phyloP scores from a whole-genome alignment of 768 basidiomycete species.

The Russula brevipes region DNA sequence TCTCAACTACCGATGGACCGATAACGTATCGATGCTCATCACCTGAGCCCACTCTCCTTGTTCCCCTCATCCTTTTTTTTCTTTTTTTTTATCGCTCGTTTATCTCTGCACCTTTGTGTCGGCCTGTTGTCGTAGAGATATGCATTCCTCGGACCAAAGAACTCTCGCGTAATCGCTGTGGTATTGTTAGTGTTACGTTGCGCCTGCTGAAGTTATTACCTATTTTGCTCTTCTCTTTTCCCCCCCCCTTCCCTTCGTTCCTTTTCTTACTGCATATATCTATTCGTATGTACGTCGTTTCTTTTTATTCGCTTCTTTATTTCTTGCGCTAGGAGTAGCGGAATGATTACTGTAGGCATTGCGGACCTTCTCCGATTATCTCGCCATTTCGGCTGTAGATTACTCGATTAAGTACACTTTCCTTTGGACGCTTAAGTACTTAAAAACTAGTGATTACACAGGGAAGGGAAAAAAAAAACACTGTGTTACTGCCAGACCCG shows the following conservation, averaged over 20 bases:
- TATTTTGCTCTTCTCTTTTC: background rate
- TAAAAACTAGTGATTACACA: slow-evolving; percentile 6
- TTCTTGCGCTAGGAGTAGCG: slow-evolving; percentile 15
- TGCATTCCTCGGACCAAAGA: background rate
- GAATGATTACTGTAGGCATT: background rate
- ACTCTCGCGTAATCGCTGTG: slow-evolving; percentile 1
- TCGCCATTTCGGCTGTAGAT: background rate
- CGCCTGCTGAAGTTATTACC: slow-evolving; percentile 4
- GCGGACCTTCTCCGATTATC: background rate
- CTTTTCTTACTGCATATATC: background rate
- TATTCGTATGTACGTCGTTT: slow-evolving; percentile 14
- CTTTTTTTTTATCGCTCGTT: background rate
- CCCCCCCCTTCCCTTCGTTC: background rate
- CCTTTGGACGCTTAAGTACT: background rate
- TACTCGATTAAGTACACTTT: slow-evolving; percentile 2
- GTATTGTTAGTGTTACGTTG: slow-evolving; percentile 2
- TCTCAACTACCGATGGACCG: slow-evolving; percentile 4
- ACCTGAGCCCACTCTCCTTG: background rate
- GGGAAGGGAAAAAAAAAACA: background rate
- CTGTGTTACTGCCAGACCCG: background rate
- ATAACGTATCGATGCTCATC: background rate
- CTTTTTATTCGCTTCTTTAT: background rate
- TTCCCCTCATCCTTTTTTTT: background rate
- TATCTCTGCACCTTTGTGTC: background rate
- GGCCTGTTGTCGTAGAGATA: background rate